Conservation (phyloP, 371 early-diverging fungal genomes). For the Rhizopus stolonifer region DNA sequence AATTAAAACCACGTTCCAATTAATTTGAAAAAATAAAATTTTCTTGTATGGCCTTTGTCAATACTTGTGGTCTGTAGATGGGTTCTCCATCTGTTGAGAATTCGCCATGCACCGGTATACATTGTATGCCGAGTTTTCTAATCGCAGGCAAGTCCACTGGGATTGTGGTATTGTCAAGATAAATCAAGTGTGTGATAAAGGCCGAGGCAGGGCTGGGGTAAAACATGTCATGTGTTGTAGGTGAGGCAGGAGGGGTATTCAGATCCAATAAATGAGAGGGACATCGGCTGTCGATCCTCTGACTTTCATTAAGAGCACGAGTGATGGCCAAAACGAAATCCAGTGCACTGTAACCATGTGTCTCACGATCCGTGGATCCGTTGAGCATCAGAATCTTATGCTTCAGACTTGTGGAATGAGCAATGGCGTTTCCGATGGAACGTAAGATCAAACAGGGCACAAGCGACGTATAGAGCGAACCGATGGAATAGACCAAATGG, state of each 20-base stretch:
- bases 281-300: constrained; percentile 44
- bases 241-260: constrained; percentile 17
- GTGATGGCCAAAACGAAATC: constrained; percentile 72
- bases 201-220: constrained; percentile 49
- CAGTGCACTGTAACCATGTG: constrained; percentile 64
- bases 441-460: constrained; percentile 70
- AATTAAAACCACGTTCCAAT: no score
- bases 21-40: no score
- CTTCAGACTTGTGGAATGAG: constrained; percentile 51
- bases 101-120: constrained; percentile 42
- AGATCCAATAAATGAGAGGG: constrained; percentile 30
- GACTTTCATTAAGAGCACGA: constrained; percentile 61
- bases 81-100: constrained; percentile 20
- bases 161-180: constrained; percentile 45
- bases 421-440: constrained; percentile 64
- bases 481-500: constrained; percentile 67
- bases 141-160: constrained; percentile 59
- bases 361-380: constrained; percentile 73
- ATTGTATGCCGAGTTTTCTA: constrained; percentile 63
- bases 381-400: constrained; percentile 70
- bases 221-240: constrained; percentile 34
- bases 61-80: constrained; percentile 11
- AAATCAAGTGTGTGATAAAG: constrained; percentile 72
- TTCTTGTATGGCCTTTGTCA: no score
- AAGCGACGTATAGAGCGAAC: constrained; percentile 73